Evolutionary conservation across 2,329 filamentous ascomycete species (phyloP).

Genomic region (Fusarium solani-melongenae): DNA sequence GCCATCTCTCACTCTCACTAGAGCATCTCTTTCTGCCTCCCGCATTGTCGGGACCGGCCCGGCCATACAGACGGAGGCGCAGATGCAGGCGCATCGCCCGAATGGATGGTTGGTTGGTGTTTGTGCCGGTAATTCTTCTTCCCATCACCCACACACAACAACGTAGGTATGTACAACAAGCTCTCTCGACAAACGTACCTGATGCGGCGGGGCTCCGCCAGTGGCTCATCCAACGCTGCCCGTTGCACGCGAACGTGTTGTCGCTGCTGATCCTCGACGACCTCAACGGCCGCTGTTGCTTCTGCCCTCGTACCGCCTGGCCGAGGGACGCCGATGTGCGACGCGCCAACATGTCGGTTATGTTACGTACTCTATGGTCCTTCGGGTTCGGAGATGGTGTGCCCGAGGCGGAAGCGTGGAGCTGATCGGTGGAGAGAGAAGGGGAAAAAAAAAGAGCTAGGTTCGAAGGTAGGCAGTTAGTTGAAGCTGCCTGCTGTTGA

Average conservation of each 20-base stretch:
- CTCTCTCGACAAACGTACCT: conserved; percentile 36
- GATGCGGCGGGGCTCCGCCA: conserved; percentile 27
- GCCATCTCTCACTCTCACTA: neutral
- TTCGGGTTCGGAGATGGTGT: conserved; percentile 4
- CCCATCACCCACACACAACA: conserved; percentile 18
- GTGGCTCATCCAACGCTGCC: conserved; percentile 33
- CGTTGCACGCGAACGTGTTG: conserved; percentile 1
- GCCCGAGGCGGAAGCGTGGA: conserved; percentile 22
- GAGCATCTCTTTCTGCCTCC: conserved; percentile 28
- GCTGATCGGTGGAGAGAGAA: conserved; percentile 15
- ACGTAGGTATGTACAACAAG: conserved; percentile 5
- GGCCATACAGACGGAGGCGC: conserved; percentile 36
- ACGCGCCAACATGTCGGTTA: conserved; percentile 32
- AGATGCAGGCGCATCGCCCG: conserved; percentile 1
- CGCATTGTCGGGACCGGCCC: conserved; percentile 39
- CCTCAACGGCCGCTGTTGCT: conserved; percentile 1
- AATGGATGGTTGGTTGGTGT: conserved; percentile 15
- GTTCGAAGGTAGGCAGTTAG: neutral
- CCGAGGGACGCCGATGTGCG: conserved; percentile 36
- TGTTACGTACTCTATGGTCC: neutral
- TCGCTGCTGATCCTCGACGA: conserved; percentile 13
- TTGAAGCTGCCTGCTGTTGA: conserved; percentile 15
- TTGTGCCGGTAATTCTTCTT: conserved; percentile 24
- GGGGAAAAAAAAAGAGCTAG: neutral
- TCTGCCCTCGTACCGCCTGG: conserved; percentile 28